These are phyloP conservation scores for Chytridium lagenaria DNA, from an alignment of 371 early-diverging fungal species.

Conservation along the genomic window DNA sequence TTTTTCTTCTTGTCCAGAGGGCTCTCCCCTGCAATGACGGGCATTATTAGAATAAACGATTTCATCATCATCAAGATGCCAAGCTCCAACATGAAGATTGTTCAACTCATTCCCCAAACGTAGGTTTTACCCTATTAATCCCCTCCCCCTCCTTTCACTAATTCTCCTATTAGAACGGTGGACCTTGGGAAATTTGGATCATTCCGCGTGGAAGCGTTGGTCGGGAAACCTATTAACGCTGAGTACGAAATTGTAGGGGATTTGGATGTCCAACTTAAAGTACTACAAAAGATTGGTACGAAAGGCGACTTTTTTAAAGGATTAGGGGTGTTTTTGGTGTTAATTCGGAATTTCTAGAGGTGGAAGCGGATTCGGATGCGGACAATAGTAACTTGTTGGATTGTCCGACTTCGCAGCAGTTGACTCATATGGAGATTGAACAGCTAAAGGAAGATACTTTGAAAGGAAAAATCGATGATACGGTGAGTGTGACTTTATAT, in stretches of 20 bases:
- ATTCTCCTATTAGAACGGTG: conserved; percentile 55
- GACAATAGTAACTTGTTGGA: conserved; percentile 87
- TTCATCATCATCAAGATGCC: conserved; percentile 82
- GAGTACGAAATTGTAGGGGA: conserved; percentile 81
- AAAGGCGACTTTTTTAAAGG: not conserved
- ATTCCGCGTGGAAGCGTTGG: conserved; percentile 76
- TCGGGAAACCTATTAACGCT: conserved; percentile 83
- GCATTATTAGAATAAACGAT: conserved; percentile 64
- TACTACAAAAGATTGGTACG: conserved; percentile 27
- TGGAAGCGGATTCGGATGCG: conserved; percentile 70
- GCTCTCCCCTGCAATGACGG: too few species aligned
- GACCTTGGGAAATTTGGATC: conserved; percentile 93
- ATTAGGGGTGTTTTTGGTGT: not conserved
- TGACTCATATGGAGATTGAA: conserved; percentile 86
- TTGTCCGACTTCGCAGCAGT: conserved; percentile 73
- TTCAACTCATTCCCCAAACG: conserved; percentile 70
- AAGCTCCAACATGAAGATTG: conserved; percentile 82
- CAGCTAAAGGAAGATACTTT: conserved; percentile 75
- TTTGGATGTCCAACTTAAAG: conserved; percentile 34
- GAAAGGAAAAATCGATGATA: conserved; percentile 68
- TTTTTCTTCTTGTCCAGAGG: too few species aligned
- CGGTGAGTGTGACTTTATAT: conserved; percentile 42
- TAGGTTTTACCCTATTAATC: too few species aligned
- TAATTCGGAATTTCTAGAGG: conserved; percentile 26
- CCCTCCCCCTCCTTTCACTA: not conserved